These are phyloP conservation scores for Ambrosiella xylebori DNA, from an alignment of 2,329 filamentous ascomycete species.

Conservation along the genomic window DNA sequence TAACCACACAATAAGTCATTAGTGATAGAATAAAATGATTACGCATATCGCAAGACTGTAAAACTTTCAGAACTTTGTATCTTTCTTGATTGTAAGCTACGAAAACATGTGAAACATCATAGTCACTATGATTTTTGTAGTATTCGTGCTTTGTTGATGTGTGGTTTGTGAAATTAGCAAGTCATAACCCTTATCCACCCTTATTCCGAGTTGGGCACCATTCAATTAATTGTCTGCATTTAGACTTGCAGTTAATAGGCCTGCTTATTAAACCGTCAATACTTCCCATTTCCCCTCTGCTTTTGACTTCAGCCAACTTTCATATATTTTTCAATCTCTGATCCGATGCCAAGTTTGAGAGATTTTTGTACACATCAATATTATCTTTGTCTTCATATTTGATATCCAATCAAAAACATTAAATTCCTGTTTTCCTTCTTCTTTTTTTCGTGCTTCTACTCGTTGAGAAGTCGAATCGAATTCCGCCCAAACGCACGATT, in stretches of 20 bases:
- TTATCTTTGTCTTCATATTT: not conserved
- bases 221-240: not conserved
- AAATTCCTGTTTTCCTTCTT: not conserved
- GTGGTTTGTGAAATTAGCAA: too few relatives aligned
- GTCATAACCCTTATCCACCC: not conserved
- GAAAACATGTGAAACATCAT: not conserved
- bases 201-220: not conserved
- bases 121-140: not conserved
- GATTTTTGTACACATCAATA: not conserved
- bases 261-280: not conserved
- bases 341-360: not conserved
- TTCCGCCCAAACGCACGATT: not conserved
- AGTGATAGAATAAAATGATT: too few relatives aligned
- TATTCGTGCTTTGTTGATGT: too few relatives aligned
- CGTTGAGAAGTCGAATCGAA: not conserved
- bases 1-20: too few relatives aligned
- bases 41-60: too few relatives aligned
- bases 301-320: not conserved
- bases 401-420: not conserved
- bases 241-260: not conserved
- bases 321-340: not conserved
- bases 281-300: not conserved
- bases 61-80: too few relatives aligned
- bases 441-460: not conserved
- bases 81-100: too few relatives aligned